Percentiles rank a stretch among this genome's conserved stretches.
Evolutionary conservation across 2,329 filamentous ascomycete species (phyloP).

Genomic region (Colletotrichum chrysophilum): DNA sequence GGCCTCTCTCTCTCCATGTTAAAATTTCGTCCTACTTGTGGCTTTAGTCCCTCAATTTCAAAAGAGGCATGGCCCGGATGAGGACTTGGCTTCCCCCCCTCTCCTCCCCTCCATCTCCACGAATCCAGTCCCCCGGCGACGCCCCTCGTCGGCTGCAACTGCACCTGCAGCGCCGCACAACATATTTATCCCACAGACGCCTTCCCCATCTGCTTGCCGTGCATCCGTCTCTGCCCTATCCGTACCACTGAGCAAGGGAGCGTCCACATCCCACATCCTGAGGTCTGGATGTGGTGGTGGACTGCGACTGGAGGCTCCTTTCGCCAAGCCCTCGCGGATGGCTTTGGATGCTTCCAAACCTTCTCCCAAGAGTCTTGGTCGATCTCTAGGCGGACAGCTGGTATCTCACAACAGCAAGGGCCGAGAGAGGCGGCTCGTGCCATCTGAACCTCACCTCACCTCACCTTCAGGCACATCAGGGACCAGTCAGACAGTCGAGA

Average conservation of each 20-base stretch:
- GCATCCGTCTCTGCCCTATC: slow-evolving; percentile 14
- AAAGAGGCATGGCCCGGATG: background rate
- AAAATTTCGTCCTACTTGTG: background rate
- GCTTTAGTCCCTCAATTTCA: background rate
- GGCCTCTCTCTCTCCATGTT: background rate
- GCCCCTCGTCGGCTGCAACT: slow-evolving; percentile 16
- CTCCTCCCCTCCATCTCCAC: slow-evolving; percentile 15
- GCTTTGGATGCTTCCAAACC: background rate
- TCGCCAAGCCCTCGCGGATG: background rate
- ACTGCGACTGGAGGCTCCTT: background rate
- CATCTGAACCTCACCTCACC: slow-evolving; percentile 16
- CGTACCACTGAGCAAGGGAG: background rate
- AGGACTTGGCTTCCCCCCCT: background rate
- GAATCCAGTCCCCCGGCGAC: slow-evolving; percentile 12
- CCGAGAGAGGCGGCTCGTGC: slow-evolving; percentile 18
- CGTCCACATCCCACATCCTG: background rate
- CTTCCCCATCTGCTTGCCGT: slow-evolving; percentile 10
- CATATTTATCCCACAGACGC: slow-evolving; percentile 3
- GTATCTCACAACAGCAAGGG: background rate
- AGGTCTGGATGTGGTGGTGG: background rate
- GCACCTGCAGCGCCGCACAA: slow-evolving; percentile 16
- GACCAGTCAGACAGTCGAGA: background rate
- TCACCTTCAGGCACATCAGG: background rate
- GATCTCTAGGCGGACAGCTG: slow-evolving; percentile 6
- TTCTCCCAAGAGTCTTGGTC: slow-evolving; percentile 16